phyloP scores from a whole-genome alignment of 1,284 basidiomycete species.

The Exsudoporus floridanus region DNA sequence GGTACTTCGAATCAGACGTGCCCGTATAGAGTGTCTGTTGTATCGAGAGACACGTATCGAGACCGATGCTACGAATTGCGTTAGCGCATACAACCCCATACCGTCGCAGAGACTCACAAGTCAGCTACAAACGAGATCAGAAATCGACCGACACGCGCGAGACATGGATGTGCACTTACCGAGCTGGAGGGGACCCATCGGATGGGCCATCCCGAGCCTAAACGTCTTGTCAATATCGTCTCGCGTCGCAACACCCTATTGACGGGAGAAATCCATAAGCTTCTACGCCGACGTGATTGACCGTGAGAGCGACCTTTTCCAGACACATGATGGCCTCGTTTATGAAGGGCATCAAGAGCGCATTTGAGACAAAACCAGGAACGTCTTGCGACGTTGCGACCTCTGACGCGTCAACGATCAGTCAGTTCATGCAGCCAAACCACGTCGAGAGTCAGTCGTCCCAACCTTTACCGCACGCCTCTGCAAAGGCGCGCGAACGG shows the following conservation, averaged over 20 bases:
- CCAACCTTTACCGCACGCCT: slow-evolving; percentile 86
- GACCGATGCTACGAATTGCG: slow-evolving; percentile 70
- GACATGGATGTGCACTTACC: slow-evolving; percentile 41
- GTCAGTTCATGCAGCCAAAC: background rate
- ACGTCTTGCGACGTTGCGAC: slow-evolving; percentile 87
- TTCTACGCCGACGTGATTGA: background rate
- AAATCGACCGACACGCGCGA: background rate
- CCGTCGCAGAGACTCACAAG: slow-evolving; percentile 59
- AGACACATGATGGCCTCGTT: slow-evolving; percentile 93
- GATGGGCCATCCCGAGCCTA: slow-evolving; percentile 92
- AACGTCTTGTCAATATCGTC: slow-evolving; percentile 97
- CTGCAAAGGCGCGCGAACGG: slow-evolving; percentile 79
- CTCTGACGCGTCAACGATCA: slow-evolving; percentile 47
- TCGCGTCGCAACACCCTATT: slow-evolving; percentile 82
- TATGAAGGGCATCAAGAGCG: slow-evolving; percentile 88
- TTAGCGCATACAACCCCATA: too few relatives aligned
- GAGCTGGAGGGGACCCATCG: slow-evolving; percentile 89
- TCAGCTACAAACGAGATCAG: slow-evolving; percentile 52
- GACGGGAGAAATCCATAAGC: background rate
- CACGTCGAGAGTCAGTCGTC: background rate
- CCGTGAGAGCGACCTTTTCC: slow-evolving; percentile 59
- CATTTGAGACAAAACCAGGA: slow-evolving; percentile 89
- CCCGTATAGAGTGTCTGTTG: slow-evolving; percentile 87
- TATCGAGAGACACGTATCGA: slow-evolving; percentile 89
- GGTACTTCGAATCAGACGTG: slow-evolving; percentile 94